Evolutionary conservation across 2,329 filamentous ascomycete genomes (phyloP), one percentile per base, ranked within the genome.

Genomic region (Diaporthe citriasiana): DNA sequence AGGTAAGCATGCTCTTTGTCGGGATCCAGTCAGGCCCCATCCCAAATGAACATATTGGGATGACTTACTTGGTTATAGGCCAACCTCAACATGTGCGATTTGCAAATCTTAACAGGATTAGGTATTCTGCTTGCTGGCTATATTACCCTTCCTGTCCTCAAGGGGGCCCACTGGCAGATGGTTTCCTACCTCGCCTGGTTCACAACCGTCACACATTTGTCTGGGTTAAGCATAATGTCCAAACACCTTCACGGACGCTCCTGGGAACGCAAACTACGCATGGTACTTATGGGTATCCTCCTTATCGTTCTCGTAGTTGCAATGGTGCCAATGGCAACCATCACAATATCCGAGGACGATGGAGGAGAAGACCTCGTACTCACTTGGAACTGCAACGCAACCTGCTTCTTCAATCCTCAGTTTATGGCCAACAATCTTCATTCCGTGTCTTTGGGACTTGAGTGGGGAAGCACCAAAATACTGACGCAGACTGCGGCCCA

Each of bases 271-370:
- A 57, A 57, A 1, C 22, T 22, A 3, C 55, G 55, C 2, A 33
- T 38, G 33, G 8, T 57, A 15, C 33, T 38, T 2, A 57, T 57
- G 55, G 55, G 33, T 40, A 5, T 57, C 25, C 33, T 57, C 8
- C 55, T 57, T 3, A 25, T 57, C n/a, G 8, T 38, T 7, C 55
- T 57, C 10, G 22, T 57, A 2, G 55, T 57, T 38, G 55, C 55
- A 1, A 57, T 57, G 55, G 55, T 57, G 33, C 55, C 55, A 1
- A 57, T 38, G 22, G 30, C 55, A 25, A 33, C 55, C 33, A 57
- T 57, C 55, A 57, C 55, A 38, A 57, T 57, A 38, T 38, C 55
- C 10, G 55, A 57, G 33, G 55, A 57, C 22, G 55, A 57, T 57
- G 55, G 55, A 0, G 55, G 55, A 12, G 55, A 57, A 25, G 55